Conservation (phyloP, 805 yeast genomes). For the Alloascoidea africana region DNA sequence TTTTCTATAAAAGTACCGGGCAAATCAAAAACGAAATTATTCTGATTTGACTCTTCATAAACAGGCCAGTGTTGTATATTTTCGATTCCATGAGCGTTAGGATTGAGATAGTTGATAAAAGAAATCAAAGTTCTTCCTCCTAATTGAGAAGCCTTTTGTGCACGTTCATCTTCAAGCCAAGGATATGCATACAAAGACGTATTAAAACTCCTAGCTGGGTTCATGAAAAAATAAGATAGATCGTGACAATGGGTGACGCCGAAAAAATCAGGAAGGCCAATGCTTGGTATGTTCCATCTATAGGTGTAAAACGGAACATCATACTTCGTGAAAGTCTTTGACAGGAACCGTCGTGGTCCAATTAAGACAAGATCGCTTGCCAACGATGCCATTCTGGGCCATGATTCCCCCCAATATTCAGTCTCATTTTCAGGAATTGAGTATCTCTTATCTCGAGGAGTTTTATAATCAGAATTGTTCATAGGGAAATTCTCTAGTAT, state of each 20-base stretch:
- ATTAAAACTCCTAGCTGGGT: not conserved
- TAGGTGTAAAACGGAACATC: not conserved
- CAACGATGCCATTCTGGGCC: not conserved
- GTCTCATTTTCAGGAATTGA: no score
- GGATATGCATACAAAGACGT: not conserved
- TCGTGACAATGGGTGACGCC: constrained; percentile 1
- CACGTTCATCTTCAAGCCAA: not conserved
- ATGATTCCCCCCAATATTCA: no score
- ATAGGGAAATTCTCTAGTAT: not conserved
- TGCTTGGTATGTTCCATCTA: not conserved
- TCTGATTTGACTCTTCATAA: not conserved
- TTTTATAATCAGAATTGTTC: not conserved
- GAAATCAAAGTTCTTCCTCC: constrained; percentile 1
- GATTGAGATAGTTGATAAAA: not conserved
- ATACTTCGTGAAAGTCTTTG: not conserved
- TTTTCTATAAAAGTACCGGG: not conserved
- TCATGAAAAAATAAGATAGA: not conserved
- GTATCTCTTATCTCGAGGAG: not conserved
- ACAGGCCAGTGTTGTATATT: not conserved
- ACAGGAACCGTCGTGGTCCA: not conserved
- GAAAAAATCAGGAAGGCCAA: not conserved
- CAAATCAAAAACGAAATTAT: not conserved
- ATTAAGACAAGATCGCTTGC: not conserved
- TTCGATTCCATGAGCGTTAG: not conserved
- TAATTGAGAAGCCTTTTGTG: not conserved